These are phyloP conservation scores for Crotalaria pallida DNA, from an alignment of 306 rosid species.

Conservation along the genomic window DNA sequence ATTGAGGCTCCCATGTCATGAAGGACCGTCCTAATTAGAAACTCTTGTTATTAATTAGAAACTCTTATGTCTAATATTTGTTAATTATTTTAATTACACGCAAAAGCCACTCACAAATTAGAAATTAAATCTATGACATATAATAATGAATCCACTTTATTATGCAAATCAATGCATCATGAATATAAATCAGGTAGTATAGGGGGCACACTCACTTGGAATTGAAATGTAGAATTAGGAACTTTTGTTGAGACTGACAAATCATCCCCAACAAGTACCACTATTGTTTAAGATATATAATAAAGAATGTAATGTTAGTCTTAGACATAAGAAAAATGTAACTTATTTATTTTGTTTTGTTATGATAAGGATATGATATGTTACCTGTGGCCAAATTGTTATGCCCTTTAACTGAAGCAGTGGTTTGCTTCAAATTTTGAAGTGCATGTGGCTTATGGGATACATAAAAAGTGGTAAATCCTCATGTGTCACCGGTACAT, in stretches of 20 bases:
- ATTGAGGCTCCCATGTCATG: too few relatives aligned
- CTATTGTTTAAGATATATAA: slow-evolving; percentile 14
- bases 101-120: slow-evolving; percentile 8
- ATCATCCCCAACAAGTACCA: slow-evolving; percentile 39
- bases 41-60: too few relatives aligned
- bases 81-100: too few relatives aligned
- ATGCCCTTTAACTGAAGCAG: slow-evolving; percentile 13
- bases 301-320: neutral
- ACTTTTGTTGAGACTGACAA: slow-evolving; percentile 39
- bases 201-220: slow-evolving; percentile 44
- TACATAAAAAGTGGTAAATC: slow-evolving; percentile 50
- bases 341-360: neutral
- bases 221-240: slow-evolving; percentile 52
- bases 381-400: slow-evolving; percentile 37
- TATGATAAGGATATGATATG: neutral
- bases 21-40: too few relatives aligned
- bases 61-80: too few relatives aligned
- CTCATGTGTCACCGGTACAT: slow-evolving; percentile 22
- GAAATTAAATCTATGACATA: neutral
- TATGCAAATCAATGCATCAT: neutral
- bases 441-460: slow-evolving; percentile 27
- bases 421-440: slow-evolving; percentile 6
- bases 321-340: too few relatives aligned
- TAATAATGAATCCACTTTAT: slow-evolving; percentile 1
- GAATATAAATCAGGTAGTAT: neutral